Conservation (phyloP, 208 protist genomes). For the Zelonia costaricensis region DNA sequence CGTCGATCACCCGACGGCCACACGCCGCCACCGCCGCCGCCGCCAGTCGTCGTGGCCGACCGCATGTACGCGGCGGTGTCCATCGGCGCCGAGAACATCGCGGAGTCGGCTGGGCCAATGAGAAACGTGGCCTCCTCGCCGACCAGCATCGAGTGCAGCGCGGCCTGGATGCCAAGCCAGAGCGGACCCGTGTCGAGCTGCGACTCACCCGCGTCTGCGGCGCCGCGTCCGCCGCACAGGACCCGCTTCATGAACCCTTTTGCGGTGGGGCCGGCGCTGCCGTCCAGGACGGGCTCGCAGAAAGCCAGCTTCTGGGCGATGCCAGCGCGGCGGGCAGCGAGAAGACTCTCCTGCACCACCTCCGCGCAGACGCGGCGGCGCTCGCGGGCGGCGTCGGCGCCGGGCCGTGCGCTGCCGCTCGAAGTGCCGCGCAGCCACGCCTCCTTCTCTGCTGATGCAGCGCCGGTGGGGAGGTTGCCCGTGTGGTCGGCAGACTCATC, state of each 20-base stretch:
- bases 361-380: constrained; percentile 14
- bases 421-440: too few species aligned
- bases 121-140: constrained; percentile 29
- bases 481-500: neutral
- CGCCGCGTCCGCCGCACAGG: constrained; percentile 10
- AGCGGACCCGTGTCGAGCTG: constrained; percentile 13
- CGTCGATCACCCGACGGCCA: neutral
- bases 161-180: constrained; percentile 27
- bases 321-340: constrained; percentile 6
- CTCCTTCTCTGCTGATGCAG: neutral
- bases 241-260: neutral
- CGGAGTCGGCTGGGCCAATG: constrained; percentile 15
- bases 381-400: neutral
- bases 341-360: constrained; percentile 15
- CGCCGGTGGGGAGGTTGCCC: neutral
- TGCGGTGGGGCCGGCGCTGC: neutral
- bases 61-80: constrained; percentile 10
- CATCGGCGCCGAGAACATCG: constrained; percentile 9
- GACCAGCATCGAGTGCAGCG: constrained; percentile 26
- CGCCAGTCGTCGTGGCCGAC: neutral
- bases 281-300: neutral
- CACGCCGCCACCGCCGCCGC: neutral
- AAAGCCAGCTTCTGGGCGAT: neutral
- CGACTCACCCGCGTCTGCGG: constrained; percentile 1
- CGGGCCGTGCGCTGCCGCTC: neutral